Evolutionary conservation across 2,329 filamentous ascomycete genomes (phyloP).

Genomic region (Colletotrichum plurivorum): DNA sequence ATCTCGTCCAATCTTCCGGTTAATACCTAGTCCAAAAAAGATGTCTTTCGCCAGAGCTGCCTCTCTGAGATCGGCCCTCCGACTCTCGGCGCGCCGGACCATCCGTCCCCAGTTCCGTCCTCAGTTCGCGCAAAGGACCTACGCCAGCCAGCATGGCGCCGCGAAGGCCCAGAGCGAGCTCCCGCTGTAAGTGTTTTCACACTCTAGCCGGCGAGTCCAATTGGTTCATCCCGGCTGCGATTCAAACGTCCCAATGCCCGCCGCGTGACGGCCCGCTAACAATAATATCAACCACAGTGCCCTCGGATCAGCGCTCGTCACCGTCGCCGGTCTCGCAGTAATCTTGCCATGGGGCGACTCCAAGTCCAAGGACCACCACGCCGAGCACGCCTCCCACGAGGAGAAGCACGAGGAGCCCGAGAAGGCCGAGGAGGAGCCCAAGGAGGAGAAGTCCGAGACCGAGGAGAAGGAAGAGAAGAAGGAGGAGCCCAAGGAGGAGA

Average conservation of each 20-base stretch:
- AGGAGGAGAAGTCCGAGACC: neutral
- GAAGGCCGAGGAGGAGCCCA: neutral
- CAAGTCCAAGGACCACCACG: slow-evolving; percentile 34
- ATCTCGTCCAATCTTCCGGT: too few species aligned
- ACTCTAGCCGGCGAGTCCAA: neutral
- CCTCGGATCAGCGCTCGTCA: slow-evolving; percentile 27
- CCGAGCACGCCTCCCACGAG: slow-evolving; percentile 19
- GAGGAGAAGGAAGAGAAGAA: slow-evolving; percentile 36
- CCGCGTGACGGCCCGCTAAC: neutral
- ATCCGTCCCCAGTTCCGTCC: slow-evolving; percentile 35
- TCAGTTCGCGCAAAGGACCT: slow-evolving; percentile 34
- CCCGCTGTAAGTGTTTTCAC: slow-evolving; percentile 20
- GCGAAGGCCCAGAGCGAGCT: slow-evolving; percentile 39
- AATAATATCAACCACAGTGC: slow-evolving; percentile 5
- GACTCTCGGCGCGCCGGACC: slow-evolving; percentile 36
- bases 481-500: slow-evolving; percentile 28
- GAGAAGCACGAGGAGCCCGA: slow-evolving; percentile 30
- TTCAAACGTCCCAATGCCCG: neutral
- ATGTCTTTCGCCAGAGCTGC: slow-evolving; percentile 37
- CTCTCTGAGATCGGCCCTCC: slow-evolving; percentile 36
- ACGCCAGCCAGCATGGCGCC: slow-evolving; percentile 38
- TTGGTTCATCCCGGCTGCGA: neutral
- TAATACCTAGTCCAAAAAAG: neutral
- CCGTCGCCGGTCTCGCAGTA: slow-evolving; percentile 31
- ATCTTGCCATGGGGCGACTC: slow-evolving; percentile 34